Base-by-base conservation (phyloP, 169 alveolate species). In the Blepharisma undulans region DNA sequence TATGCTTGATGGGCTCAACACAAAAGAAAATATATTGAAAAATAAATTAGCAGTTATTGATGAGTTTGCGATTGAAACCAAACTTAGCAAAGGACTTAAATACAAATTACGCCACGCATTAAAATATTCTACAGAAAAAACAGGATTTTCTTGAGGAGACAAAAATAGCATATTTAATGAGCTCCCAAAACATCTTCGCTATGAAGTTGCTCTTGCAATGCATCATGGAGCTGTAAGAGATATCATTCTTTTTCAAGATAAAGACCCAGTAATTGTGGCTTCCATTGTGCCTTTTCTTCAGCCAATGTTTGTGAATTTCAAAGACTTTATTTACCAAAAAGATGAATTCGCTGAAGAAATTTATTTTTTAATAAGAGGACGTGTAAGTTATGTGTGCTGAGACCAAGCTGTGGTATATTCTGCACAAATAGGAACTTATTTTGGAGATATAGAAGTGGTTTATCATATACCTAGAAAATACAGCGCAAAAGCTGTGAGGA, bases 371-470 rank as follows among this genome's bases (percentile, higher is more conserved):
- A 90, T 89, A 12, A 91, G 90, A 86, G 96, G 96, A 92, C 0
- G 91, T 82, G 89, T 30, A 36, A 30, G 30, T 36, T 60, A 82
- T 48, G 76, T 48, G 6, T 27, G 6, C 12, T 22, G 87, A 79
- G 34, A 79, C 90, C 74, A 22, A 91, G 92, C 74, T n/a, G 66
- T 32, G 18, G 29, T 33, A 79, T 25, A 33, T 27, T 30, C 84
- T 93, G 36, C 85, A 76, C 61, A 61, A 77, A 88, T 87, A 74
- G 96, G 96, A 0, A 79, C 87, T 71, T 90, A 81, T 87, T 94
- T 94, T 72, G 96, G 96, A 84, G 93, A 90, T 14, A 94, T 92
- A 21, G 96, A 94, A 60, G 72, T 94, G 7, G 61, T 84, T 7
- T 25, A 36, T n/a, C 34, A 77, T 32, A 84, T 34, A 1, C 48